These are phyloP conservation scores for Pseudopediastrum boryanum DNA, from an alignment of 139 green algal species.

Conservation along the genomic window DNA sequence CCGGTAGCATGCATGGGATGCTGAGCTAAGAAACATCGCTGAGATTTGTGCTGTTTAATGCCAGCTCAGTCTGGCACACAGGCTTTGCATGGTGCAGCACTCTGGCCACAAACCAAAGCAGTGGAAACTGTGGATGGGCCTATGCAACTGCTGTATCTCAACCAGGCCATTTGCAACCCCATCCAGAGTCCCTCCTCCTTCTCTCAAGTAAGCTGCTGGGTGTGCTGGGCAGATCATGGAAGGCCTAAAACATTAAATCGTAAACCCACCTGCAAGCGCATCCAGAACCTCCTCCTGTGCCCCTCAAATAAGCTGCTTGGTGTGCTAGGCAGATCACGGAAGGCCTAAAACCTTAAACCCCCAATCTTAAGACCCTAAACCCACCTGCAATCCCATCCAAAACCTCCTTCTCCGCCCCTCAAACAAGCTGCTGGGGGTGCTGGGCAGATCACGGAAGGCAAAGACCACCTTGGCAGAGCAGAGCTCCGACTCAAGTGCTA, in stretches of 20 bases:
- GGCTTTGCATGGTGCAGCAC: too few species aligned
- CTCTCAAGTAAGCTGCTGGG: background rate
- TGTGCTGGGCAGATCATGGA: background rate
- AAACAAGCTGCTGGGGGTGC: constrained; percentile 12
- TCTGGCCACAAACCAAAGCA: too few species aligned
- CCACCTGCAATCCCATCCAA: constrained; percentile 21
- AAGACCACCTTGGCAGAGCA: constrained; percentile 7
- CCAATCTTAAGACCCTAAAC: background rate
- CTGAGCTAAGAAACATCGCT: too few species aligned
- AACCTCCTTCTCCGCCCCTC: constrained; percentile 7
- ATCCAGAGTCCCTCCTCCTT: too few species aligned
- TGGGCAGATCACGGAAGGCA: background rate
- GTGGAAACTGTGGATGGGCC: too few species aligned
- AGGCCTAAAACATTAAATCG: too few species aligned
- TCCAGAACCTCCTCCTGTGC: background rate
- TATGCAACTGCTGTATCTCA: too few species aligned
- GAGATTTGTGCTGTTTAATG: too few species aligned
- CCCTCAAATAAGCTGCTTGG: background rate
- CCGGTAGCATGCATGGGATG: too few species aligned
- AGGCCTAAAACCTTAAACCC: background rate
- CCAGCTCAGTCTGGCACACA: too few species aligned
- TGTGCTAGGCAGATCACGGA: too few species aligned
- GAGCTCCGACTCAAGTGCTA: constrained; percentile 1
- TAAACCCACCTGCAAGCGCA: background rate
- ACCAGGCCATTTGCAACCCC: too few species aligned